These are phyloP conservation scores for Penicillium paneum DNA, from an alignment of 2,329 filamentous ascomycete genomes.

Conservation along the genomic window DNA sequence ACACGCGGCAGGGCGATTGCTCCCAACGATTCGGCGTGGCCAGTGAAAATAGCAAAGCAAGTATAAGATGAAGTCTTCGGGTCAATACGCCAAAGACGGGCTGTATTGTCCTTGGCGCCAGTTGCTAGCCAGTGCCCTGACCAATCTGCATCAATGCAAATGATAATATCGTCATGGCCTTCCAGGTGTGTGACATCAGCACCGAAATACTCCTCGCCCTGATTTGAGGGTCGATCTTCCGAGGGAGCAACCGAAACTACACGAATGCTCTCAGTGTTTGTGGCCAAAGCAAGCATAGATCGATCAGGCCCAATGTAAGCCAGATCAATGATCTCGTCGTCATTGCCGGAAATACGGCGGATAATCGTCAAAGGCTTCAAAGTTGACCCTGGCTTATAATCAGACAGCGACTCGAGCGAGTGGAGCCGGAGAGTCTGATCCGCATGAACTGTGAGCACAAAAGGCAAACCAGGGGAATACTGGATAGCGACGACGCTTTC, in stretches of 20 bases:
- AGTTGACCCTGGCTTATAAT: conserved; percentile 41
- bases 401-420: conserved; percentile 44
- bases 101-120: conserved; percentile 94
- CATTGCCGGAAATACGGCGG: conserved; percentile 86
- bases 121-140: conserved; percentile 96
- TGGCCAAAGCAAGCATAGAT: conserved; percentile 82
- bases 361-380: conserved; percentile 60
- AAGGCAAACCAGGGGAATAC: conserved; percentile 62
- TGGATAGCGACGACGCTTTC: conserved; percentile 71
- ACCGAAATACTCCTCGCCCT: conserved; percentile 67
- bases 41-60: conserved; percentile 80
- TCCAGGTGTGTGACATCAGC: conserved; percentile 82
- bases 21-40: conserved; percentile 90
- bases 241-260: conserved; percentile 66
- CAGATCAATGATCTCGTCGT: conserved; percentile 96
- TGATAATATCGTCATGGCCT: conserved; percentile 93
- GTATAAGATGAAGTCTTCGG: conserved; percentile 68
- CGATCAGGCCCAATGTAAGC: conserved; percentile 78
- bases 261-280: conserved; percentile 89
- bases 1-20: conserved; percentile 79
- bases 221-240: conserved; percentile 31
- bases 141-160: conserved; percentile 92
- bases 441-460: conserved; percentile 77
- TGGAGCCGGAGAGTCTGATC: conserved; percentile 86
- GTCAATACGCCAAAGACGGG: conserved; percentile 85